These are phyloP conservation scores for Exophiala oligosperma DNA, from an alignment of 2,329 filamentous ascomycete species.

Conservation along the genomic window DNA sequence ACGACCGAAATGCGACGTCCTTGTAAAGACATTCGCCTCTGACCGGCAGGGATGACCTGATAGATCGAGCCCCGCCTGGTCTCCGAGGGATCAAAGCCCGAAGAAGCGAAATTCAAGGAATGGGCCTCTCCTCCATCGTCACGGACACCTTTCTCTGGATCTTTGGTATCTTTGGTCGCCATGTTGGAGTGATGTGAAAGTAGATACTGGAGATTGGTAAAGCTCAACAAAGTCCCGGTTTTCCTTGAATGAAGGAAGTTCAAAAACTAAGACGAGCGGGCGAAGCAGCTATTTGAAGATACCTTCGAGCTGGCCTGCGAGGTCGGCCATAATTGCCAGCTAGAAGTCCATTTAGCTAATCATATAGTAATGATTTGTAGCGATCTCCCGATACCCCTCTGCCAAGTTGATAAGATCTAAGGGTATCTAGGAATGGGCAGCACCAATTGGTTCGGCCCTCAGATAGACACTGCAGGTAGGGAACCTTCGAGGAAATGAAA, in stretches of 20 bases:
- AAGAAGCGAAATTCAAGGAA: too few species aligned
- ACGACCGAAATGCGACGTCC: constrained; percentile 17
- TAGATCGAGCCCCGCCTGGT: constrained; percentile 11
- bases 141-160: neutral
- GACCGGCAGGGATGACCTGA: constrained; percentile 10
- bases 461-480: too few species aligned
- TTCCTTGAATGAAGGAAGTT: neutral
- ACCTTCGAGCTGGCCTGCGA: neutral
- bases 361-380: constrained; percentile 5
- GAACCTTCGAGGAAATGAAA: too few species aligned
- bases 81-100: neutral
- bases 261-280: neutral
- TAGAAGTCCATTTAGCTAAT: neutral
- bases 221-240: neutral
- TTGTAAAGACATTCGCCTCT: constrained; percentile 13
- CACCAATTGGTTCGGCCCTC: too few species aligned
- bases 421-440: too few species aligned
- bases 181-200: too few species aligned
- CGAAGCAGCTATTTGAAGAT: constrained; percentile 2
- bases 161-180: too few species aligned
- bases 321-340: constrained; percentile 7
- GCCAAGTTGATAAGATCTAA: too few species aligned
- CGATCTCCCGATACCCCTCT: too few species aligned
- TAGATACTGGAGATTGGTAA: too few species aligned
- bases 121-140: constrained; percentile 2